Evolutionary conservation across 345 rosid genomes (phyloP).

Genomic region (Litchi chinensis): DNA sequence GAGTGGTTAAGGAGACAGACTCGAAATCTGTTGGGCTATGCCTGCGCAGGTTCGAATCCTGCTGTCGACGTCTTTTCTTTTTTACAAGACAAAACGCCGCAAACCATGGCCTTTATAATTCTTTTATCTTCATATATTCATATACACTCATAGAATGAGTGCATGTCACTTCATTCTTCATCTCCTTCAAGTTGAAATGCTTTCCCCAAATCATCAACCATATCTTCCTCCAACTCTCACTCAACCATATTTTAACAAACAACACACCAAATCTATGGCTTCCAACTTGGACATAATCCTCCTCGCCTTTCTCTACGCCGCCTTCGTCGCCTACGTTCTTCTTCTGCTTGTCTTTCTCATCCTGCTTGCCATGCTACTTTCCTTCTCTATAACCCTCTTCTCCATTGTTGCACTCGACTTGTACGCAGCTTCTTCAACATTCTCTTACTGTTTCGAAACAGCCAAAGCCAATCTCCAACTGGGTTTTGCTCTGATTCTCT

Average conservation of each 20-base stretch:
- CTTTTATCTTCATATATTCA: background rate
- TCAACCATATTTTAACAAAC: background rate
- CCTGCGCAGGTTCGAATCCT: constrained; percentile 99
- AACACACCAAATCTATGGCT: constrained; percentile 22
- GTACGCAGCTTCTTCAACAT: background rate
- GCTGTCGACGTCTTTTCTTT: constrained; percentile 67
- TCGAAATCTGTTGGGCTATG: constrained; percentile 99
- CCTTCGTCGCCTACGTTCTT: constrained; percentile 32
- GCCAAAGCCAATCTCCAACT: constrained; percentile 31
- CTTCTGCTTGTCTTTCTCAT: constrained; percentile 18
- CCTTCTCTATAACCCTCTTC: constrained; percentile 27
- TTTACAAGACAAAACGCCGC: background rate
- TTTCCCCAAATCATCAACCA: background rate
- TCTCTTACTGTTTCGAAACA: constrained; percentile 9
- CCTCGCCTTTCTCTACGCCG: constrained; percentile 34
- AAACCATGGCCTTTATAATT: too few species aligned
- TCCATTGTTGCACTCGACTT: constrained; percentile 34
- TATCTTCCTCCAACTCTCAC: background rate
- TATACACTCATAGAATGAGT: constrained; percentile 26
- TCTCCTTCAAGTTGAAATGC: background rate
- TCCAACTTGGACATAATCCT: constrained; percentile 46
- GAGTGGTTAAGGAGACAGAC: constrained; percentile 99
- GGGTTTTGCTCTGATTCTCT: constrained; percentile 36
- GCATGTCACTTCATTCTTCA: constrained; percentile 43
- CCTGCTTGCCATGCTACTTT: constrained; percentile 23